These are phyloP conservation scores for Arachis stenosperma DNA, from an alignment of 306 rosid genomes.

Conservation along the genomic window DNA sequence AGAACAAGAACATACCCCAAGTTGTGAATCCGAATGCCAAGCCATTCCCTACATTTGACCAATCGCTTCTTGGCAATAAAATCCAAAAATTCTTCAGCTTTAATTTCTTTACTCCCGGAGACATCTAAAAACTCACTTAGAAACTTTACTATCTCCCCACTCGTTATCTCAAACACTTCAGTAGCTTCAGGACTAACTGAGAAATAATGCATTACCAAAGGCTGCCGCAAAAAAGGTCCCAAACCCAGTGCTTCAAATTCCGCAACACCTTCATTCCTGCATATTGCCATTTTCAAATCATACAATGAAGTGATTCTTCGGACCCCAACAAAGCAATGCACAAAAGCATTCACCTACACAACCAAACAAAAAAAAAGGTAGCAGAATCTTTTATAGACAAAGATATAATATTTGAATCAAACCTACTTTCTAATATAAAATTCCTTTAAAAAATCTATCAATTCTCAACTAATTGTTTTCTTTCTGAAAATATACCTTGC, in stretches of 20 bases:
- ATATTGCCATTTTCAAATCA: slow-evolving; percentile 79
- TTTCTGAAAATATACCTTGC: slow-evolving; percentile 61
- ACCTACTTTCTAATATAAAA: neutral
- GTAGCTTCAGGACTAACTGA: slow-evolving; percentile 49
- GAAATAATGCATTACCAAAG: slow-evolving; percentile 81
- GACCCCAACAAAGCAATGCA: slow-evolving; percentile 90
- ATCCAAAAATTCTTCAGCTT: slow-evolving; percentile 66
- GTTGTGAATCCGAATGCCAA: slow-evolving; percentile 75
- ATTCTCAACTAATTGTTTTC: neutral
- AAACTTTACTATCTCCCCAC: slow-evolving; percentile 56
- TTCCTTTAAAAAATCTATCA: neutral
- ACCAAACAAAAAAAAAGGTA: slow-evolving; percentile 26
- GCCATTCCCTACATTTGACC: slow-evolving; percentile 63
- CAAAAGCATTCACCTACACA: slow-evolving; percentile 78
- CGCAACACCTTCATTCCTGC: slow-evolving; percentile 71
- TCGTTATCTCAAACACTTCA: slow-evolving; percentile 64
- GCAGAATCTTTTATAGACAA: neutral
- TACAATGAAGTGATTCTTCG: slow-evolving; percentile 68
- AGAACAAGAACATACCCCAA: slow-evolving; percentile 64
- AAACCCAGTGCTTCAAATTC: slow-evolving; percentile 70
- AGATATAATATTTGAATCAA: neutral
- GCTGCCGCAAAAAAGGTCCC: slow-evolving; percentile 85
- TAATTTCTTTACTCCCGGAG: slow-evolving; percentile 40
- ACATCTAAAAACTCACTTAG: slow-evolving; percentile 48
- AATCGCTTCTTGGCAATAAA: slow-evolving; percentile 63